Evolutionary conservation across 106 monocot species (phyloP).

Genomic region (Acanthochlamys bracteata): DNA sequence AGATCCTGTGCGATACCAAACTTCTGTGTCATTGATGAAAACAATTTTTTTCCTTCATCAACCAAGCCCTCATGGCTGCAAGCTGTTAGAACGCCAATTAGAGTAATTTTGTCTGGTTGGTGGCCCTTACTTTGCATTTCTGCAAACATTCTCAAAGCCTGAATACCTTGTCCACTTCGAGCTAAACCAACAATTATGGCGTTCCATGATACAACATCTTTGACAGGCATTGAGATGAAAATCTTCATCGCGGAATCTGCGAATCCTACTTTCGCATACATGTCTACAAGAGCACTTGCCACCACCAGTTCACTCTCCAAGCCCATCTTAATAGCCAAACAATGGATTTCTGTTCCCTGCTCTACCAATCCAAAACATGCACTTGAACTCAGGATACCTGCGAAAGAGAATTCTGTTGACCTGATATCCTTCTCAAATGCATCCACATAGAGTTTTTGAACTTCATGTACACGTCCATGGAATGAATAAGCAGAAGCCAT

Average conservation of each 20-base stretch:
- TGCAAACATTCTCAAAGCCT: conserved; percentile 42
- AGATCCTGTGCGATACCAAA: conserved; percentile 23
- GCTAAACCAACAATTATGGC: conserved; percentile 63
- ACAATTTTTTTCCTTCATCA: conserved; percentile 34
- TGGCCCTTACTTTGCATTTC: conserved; percentile 22
- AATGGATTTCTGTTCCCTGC: conserved; percentile 47
- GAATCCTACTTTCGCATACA: conserved; percentile 52
- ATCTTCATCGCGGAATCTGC: conserved; percentile 29
- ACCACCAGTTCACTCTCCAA: conserved; percentile 41
- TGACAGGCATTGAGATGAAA: conserved; percentile 31
- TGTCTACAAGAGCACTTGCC: conserved; percentile 50
- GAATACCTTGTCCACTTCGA: conserved; percentile 31
- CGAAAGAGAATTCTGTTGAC: conserved; percentile 67
- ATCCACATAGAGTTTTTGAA: conserved; percentile 30
- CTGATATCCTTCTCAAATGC: conserved; percentile 20
- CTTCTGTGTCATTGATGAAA: conserved; percentile 44
- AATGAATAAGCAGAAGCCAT: conserved; percentile 40
- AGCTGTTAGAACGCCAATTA: conserved; percentile 48
- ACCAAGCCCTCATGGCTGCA: conserved; percentile 44
- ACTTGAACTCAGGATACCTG: conserved; percentile 44
- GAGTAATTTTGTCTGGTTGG: conserved; percentile 58
- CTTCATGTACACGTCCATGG: conserved; percentile 27
- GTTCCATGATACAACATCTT: conserved; percentile 57
- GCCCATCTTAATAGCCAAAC: conserved; percentile 41
- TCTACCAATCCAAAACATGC: conserved; percentile 32